Conservation (phyloP, 129 eudicot genomes). For the Flaveria ramosissima region DNA sequence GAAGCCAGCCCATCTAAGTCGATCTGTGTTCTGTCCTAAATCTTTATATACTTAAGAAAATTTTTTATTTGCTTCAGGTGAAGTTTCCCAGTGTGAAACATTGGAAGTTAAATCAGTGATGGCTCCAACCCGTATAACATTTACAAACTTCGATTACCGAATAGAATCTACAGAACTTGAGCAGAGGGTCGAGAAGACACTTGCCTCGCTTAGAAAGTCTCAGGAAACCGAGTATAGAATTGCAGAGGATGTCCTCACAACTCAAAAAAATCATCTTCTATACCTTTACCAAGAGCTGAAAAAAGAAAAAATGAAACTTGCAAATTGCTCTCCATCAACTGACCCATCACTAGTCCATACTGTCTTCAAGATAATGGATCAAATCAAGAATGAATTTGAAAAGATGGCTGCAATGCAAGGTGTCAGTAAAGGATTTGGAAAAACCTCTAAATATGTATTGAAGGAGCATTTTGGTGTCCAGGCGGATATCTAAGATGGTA, state of each 20-base stretch:
- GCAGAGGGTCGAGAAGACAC: constrained; percentile 53
- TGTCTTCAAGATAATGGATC: constrained; percentile 45
- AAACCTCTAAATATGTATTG: constrained; percentile 52
- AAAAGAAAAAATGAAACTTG: constrained; percentile 49
- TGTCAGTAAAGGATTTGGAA: constrained; percentile 68
- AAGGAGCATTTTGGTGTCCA: constrained; percentile 62
- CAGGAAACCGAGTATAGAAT: constrained; percentile 59
- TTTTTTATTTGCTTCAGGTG: constrained; percentile 33
- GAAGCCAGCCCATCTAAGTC: background rate
- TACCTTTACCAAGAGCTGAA: constrained; percentile 59
- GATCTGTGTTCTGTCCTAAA: background rate
- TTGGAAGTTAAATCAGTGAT: background rate
- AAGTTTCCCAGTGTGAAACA: constrained; percentile 14
- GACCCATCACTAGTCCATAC: constrained; percentile 45
- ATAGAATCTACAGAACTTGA: constrained; percentile 59
- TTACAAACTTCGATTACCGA: constrained; percentile 42
- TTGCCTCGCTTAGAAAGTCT: constrained; percentile 51
- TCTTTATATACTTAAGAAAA: background rate
- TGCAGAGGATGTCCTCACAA: constrained; percentile 51
- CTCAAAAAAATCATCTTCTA: constrained; percentile 56
- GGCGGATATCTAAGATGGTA: constrained; percentile 29
- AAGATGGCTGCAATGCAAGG: constrained; percentile 64
- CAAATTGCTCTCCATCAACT: constrained; percentile 39
- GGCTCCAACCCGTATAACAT: constrained; percentile 28
- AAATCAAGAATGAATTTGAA: constrained; percentile 51